Evolutionary conservation across 1,284 basidiomycete genomes (phyloP).

Genomic region (Austroboletus rostrupii): DNA sequence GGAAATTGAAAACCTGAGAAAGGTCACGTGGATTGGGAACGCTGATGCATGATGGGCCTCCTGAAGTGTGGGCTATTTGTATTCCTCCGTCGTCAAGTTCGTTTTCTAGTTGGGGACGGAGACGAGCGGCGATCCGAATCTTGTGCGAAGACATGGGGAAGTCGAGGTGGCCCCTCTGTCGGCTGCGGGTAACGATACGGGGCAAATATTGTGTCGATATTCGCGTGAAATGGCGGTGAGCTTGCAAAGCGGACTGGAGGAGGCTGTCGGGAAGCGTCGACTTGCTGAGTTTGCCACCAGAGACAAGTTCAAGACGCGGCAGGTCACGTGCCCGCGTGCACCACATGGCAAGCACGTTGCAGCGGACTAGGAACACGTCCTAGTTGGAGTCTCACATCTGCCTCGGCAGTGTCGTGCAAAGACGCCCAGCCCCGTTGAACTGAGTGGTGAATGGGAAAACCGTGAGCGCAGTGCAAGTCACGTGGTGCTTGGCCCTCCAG

Average conservation of each 20-base stretch:
- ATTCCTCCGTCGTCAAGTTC: slow-evolving; percentile 64
- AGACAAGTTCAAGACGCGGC: slow-evolving; percentile 11
- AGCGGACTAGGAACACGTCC: too few species aligned
- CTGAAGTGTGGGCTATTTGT: slow-evolving; percentile 43
- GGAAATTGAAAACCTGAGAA: slow-evolving; percentile 66
- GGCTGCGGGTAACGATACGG: background rate
- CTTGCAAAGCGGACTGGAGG: background rate
- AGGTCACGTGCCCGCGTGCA: slow-evolving; percentile 18
- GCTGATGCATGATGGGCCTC: slow-evolving; percentile 43
- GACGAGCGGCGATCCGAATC: slow-evolving; percentile 57
- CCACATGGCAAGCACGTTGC: too few species aligned
- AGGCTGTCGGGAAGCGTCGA: background rate
- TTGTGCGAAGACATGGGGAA: slow-evolving; percentile 27
- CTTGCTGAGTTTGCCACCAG: slow-evolving; percentile 22
- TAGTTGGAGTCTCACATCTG: background rate
- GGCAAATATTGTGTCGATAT: background rate
- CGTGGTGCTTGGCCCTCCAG: too few species aligned
- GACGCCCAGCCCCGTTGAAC: too few species aligned
- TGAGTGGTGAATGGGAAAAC: too few species aligned
- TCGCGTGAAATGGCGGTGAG: background rate
- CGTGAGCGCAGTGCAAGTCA: too few species aligned
- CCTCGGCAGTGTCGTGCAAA: too few species aligned
- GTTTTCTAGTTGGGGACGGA: slow-evolving; percentile 56
- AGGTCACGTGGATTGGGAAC: slow-evolving; percentile 65
- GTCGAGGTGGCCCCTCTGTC: background rate